These are phyloP conservation scores for Syncephalastrum sp. DNA, from an alignment of 371 early-diverging fungal genomes.

Conservation along the genomic window DNA sequence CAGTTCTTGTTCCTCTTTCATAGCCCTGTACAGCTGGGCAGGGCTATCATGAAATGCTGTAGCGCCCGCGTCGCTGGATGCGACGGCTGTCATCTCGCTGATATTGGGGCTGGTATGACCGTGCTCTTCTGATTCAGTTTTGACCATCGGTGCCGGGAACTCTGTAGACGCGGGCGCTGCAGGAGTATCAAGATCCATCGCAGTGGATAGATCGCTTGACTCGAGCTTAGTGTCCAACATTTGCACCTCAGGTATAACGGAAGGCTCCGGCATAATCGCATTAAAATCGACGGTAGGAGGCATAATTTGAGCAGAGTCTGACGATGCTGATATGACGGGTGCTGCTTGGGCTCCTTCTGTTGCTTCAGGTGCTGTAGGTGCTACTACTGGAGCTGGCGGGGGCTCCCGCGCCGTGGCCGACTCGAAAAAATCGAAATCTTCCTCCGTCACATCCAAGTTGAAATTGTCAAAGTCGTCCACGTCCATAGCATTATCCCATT, in stretches of 20 bases:
- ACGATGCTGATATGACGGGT: not conserved
- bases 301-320: not conserved
- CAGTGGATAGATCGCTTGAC: not conserved
- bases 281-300: no score
- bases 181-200: not conserved
- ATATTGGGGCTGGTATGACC: conserved; percentile 4
- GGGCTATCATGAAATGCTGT: conserved; percentile 7
- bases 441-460: conserved; percentile 48
- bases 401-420: not conserved
- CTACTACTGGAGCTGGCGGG: not conserved
- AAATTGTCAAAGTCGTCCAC: conserved; percentile 41
- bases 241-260: no score
- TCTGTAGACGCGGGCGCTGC: not conserved
- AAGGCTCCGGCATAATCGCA: no score
- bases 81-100: conserved; percentile 10
- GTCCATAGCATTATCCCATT: conserved; percentile 29
- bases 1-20: conserved; percentile 2
- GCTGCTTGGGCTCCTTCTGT: not conserved
- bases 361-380: not conserved
- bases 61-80: conserved; percentile 10
- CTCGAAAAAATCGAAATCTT: conserved; percentile 47
- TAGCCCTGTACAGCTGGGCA: not conserved
- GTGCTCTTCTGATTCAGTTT: no score
- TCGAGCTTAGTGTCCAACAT: no score
- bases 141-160: no score